phyloP scores from a whole-genome alignment of 768 basidiomycete species.

The Phylloporus scabripes region DNA sequence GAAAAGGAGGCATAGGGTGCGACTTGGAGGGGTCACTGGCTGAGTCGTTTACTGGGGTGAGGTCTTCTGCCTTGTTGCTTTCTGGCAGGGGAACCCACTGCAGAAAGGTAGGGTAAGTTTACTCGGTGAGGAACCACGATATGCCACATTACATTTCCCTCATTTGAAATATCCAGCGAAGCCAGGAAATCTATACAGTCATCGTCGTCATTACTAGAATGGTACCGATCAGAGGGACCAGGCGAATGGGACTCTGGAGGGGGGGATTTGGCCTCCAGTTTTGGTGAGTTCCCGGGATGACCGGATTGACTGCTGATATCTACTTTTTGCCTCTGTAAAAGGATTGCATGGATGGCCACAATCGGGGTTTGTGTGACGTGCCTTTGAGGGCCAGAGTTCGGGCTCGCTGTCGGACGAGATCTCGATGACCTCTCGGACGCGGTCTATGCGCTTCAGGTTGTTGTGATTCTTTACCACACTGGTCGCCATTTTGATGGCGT shows the following conservation, averaged over 20 bases:
- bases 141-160: constrained; percentile 20
- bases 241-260: constrained; percentile 4
- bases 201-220: constrained; percentile 17
- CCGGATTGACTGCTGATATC: background rate
- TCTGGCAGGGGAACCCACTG: constrained; percentile 26
- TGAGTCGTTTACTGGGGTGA: constrained; percentile 15
- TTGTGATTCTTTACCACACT: constrained; percentile 4
- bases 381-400: constrained; percentile 19
- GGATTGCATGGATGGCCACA: background rate
- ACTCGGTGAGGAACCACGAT: background rate
- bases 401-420: constrained; percentile 30
- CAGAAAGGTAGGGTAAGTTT: constrained; percentile 3
- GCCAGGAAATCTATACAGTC: constrained; percentile 20
- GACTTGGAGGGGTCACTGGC: constrained; percentile 1
- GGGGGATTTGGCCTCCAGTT: constrained; percentile 3
- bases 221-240: background rate
- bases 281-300: background rate
- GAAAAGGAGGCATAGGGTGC: constrained; percentile 2
- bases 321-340: constrained; percentile 20
- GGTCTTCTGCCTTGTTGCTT: constrained; percentile 30
- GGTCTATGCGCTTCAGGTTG: constrained; percentile 23
- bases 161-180: constrained; percentile 29
- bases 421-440: constrained; percentile 15
- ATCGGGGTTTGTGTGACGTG: constrained; percentile 1
- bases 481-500: constrained; percentile 14